Evolutionary conservation across 345 rosid genomes (phyloP).

Genomic region (Stellera chamaejasme): DNA sequence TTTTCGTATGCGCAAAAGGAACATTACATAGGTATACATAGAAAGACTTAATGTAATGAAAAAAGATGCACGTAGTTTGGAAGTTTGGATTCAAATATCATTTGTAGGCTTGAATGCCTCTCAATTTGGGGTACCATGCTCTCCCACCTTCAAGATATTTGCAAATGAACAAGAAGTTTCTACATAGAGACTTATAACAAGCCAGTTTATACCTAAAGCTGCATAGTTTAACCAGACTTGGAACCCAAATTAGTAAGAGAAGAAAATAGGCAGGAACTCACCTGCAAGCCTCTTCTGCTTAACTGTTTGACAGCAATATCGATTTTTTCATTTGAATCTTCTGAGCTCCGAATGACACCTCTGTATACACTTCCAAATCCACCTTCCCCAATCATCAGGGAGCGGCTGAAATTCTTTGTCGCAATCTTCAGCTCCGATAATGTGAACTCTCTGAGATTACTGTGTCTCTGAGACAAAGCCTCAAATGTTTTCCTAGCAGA

Average conservation of each 20-base stretch:
- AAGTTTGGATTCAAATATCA: too few relatives aligned
- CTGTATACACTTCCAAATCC: conserved; percentile 88
- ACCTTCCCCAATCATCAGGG: conserved; percentile 93
- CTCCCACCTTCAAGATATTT: too few relatives aligned
- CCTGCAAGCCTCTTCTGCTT: conserved; percentile 92
- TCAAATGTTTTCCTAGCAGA: conserved; percentile 57
- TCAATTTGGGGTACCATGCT: too few relatives aligned
- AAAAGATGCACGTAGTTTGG: too few relatives aligned
- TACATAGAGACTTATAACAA: too few relatives aligned
- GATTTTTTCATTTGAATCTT: conserved; percentile 55
- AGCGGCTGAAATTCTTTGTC: conserved; percentile 84
- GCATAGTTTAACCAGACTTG: too few relatives aligned
- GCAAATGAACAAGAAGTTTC: too few relatives aligned
- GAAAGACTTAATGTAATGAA: too few relatives aligned
- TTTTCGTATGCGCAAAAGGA: too few relatives aligned
- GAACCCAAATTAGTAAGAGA: background rate
- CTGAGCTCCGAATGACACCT: conserved; percentile 51
- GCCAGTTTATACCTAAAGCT: too few relatives aligned
- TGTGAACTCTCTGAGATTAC: conserved; percentile 64
- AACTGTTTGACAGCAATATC: conserved; percentile 94
- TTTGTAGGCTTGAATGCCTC: too few relatives aligned
- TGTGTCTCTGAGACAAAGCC: conserved; percentile 55
- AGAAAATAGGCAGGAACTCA: conserved; percentile 7
- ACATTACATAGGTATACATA: too few relatives aligned
- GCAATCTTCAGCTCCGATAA: conserved; percentile 70